phyloP scores from a whole-genome alignment of 768 basidiomycete genomes.

The Mycena metata region DNA sequence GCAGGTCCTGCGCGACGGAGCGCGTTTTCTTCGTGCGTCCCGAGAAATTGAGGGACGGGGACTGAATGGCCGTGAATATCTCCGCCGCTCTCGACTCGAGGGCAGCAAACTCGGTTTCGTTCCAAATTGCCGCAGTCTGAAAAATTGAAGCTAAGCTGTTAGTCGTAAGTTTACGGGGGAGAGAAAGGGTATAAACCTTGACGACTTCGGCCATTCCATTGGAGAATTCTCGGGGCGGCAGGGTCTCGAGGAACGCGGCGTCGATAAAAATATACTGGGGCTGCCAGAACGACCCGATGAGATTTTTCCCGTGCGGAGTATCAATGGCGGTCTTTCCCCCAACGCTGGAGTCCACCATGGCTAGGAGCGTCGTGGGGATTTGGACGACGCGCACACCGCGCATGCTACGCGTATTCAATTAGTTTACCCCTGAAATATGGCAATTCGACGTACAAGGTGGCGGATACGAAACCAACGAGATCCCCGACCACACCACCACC shows the following conservation, averaged over 20 bases:
- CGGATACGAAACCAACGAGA: slow-evolving; percentile 95
- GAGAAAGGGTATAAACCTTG: slow-evolving; percentile 70
- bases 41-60: slow-evolving; percentile 70
- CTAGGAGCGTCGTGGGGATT: slow-evolving; percentile 95
- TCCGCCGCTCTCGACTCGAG: slow-evolving; percentile 89
- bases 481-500: slow-evolving; percentile 99
- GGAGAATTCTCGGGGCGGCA: slow-evolving; percentile 93
- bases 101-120: slow-evolving; percentile 87
- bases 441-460: slow-evolving; percentile 84
- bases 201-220: slow-evolving; percentile 99
- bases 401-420: slow-evolving; percentile 74
- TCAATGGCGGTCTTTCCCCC: slow-evolving; percentile 99
- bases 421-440: slow-evolving; percentile 15
- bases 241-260: slow-evolving; percentile 93
- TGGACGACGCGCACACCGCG: slow-evolving; percentile 96
- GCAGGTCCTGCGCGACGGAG: slow-evolving; percentile 81
- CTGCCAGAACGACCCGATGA: slow-evolving; percentile 99
- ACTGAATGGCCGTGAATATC: slow-evolving; percentile 88
- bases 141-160: slow-evolving; percentile 9
- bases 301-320: slow-evolving; percentile 97
- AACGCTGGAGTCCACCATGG: slow-evolving; percentile 98
- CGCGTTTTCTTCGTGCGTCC: slow-evolving; percentile 75
- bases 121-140: slow-evolving; percentile 99
- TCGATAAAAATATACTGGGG: slow-evolving; percentile 98
- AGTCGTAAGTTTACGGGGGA: not conserved